A percentile compares a stretch with the other conserved stretches of the same genome.
phyloP scores from a whole-genome alignment of 169 alveolate species.

The Plasmodium gonderi region DNA sequence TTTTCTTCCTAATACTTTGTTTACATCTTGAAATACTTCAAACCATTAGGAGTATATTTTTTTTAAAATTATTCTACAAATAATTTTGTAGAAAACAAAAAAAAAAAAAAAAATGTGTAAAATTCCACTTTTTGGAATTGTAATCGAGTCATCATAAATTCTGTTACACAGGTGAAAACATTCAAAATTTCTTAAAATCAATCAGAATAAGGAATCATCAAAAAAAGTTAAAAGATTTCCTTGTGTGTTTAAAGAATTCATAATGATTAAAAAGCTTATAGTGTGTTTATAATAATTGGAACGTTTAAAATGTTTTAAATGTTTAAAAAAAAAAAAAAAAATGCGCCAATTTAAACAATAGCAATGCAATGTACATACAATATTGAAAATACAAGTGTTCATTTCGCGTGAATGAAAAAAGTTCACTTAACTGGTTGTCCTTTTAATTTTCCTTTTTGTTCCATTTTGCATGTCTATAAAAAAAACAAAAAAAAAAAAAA shows the following conservation, averaged over 20 bases:
- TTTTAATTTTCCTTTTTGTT: background rate
- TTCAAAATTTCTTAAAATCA: background rate
- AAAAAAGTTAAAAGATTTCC: background rate
- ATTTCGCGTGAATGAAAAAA: slow-evolving; percentile 9
- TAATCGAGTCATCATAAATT: background rate
- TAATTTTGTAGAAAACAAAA: slow-evolving; percentile 7
- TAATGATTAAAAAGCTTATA: background rate
- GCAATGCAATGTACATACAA: slow-evolving; percentile 1
- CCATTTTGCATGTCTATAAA: slow-evolving; percentile 17
- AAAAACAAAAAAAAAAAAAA: background rate
- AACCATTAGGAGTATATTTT: background rate
- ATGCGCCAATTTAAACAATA: background rate
- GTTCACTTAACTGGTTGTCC: background rate
- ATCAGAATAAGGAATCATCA: background rate
- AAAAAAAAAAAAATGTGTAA: slow-evolving; percentile 1
- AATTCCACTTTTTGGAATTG: slow-evolving; percentile 6
- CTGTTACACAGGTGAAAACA: background rate
- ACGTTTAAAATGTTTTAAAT: background rate
- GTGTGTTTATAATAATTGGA: too few species aligned
- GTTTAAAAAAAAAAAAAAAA: slow-evolving; percentile 7
- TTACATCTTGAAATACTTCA: background rate
- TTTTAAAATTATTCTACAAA: background rate
- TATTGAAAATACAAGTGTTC: background rate
- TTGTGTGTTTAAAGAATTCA: background rate
- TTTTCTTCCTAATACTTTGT: background rate